Base-by-base conservation (phyloP, 371 early-diverging fungal species). In the Cokeromyces recurvatus region DNA sequence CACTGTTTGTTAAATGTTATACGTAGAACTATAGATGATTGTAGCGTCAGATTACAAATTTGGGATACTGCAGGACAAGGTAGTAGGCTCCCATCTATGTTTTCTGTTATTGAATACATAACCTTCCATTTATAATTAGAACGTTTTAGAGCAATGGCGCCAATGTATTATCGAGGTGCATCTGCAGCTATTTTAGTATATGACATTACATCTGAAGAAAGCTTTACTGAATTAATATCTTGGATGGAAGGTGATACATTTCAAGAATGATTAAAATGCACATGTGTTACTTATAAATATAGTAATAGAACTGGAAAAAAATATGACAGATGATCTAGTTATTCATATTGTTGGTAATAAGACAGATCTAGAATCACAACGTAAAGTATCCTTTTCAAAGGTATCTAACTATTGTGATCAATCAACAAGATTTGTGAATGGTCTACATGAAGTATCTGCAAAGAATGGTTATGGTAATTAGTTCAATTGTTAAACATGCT, bases 301-400 rank as follows among this genome's bases (percentile, higher is more conserved):
- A 7, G 11, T 27, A 27, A 32, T 47, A 76, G 84, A 84, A 51
- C 62, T 84, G 17, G 66, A 74, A 52, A 82, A 73, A 48, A 80
- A 81, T 41, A 81, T 81, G 70, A 60, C 76, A 25, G 81, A 79
- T 38, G 61, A 41, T 40, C 43, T 75, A 73, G 79, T 84, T 23
- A 70, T 85, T 50, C 79, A 81, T 55, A 68, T 86, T 27, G 84
- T 82, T 3, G 87, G 87, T 36, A 84, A 82, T 68, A 86, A 84
- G 58, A 61, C 74, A 46, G 87, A 86, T 57, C 60, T 86, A 48
- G 81, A 75, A 51, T 19, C 71, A 36, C 58, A 68, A 37, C 66
- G 82, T 36, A 66, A 66, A 44, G 73, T 82, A 6, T 54, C 75
- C 6, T 57, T 73, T 24, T 43, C 65, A 15, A 66, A 66, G 40